Conservation (phyloP, 169 alveolate species). For the Eimeria acervulina region DNA sequence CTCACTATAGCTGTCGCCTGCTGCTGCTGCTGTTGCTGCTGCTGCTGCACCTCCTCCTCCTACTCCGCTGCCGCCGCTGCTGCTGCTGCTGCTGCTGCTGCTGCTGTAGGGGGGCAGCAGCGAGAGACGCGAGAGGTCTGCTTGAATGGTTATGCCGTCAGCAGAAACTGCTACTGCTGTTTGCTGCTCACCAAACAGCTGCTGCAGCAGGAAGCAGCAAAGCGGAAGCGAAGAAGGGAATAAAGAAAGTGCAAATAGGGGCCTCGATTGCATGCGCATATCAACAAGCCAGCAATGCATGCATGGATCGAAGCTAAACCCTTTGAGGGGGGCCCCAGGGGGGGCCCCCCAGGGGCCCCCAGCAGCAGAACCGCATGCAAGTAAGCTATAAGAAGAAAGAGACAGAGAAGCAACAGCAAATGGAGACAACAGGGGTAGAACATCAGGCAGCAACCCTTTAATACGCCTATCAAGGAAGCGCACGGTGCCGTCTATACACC, state of each 20-base stretch:
- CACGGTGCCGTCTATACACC: constrained; percentile 31
- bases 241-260: not conserved
- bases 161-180: constrained; percentile 42
- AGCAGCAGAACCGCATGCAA: not conserved
- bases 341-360: not conserved
- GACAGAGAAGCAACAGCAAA: not conserved
- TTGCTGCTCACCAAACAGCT: not conserved
- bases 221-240: constrained; percentile 27
- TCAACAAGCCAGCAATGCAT: constrained; percentile 21
- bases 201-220: constrained; percentile 2
- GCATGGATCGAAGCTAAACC: not conserved
- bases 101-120: constrained; percentile 60
- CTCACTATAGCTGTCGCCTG: constrained; percentile 7
- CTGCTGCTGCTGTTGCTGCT: constrained; percentile 53
- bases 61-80: no score
- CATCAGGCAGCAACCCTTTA: not conserved
- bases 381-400: not conserved
- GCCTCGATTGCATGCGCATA: not conserved
- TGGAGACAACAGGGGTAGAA: not conserved
- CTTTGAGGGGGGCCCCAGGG: not conserved
- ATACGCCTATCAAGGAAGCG: not conserved
- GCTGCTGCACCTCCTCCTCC: constrained; percentile 58
- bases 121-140: constrained; percentile 15
- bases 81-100: constrained; percentile 65
- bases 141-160: constrained; percentile 19